Base-by-base conservation (phyloP, 495 filamentous ascomycete genomes). In the Penicillium canescens region DNA sequence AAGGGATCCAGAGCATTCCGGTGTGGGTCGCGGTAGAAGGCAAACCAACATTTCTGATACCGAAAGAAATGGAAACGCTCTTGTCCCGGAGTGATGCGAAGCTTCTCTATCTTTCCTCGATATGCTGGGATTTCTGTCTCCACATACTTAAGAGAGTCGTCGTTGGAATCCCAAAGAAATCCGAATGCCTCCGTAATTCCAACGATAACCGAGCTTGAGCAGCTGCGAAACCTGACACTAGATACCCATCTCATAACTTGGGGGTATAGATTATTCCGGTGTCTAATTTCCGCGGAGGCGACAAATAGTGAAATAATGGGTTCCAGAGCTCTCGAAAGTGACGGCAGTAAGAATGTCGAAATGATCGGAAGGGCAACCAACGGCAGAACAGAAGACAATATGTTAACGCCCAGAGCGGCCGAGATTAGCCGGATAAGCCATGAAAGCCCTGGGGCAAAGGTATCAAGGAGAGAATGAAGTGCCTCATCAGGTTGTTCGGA, bases 231-330 rank as follows among this genome's bases (percentile, higher is more conserved):
- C 35, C 23, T 35, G 44, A 33, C 13, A 34, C 6, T 36, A 14
- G 44, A 21, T 33, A 47, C 23, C 44, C 44, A 47, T 21, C 31
- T 47, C 31, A 21, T 33, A 21, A 35, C 31, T 37, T 47, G 44
- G 14, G 44, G 44, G 31, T 47, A 47, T 10, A 47, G 28, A 35
- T 47, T 47, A 21, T 47, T 47, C 7, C 44, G 44, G 31, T 47
- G 31, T 47, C 8, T 33, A 9, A 47, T 35, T 18, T 33, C 28
- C 8, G 44, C 28, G 16, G 44, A 47, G 26, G 44, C 13, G 44
- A 47, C 21, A 33, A 47, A 35, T 7, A 47, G 4, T 14, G n/a
- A 31, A 33, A 47, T 1, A 35, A 31, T 16, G 26, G 44, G 44
- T 47, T 18, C 31, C 16, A 47, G 44, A 12, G 14, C 21, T 21